Evolutionary conservation across 345 rosid genomes (phyloP).

Genomic region (Lepidium africanum): DNA sequence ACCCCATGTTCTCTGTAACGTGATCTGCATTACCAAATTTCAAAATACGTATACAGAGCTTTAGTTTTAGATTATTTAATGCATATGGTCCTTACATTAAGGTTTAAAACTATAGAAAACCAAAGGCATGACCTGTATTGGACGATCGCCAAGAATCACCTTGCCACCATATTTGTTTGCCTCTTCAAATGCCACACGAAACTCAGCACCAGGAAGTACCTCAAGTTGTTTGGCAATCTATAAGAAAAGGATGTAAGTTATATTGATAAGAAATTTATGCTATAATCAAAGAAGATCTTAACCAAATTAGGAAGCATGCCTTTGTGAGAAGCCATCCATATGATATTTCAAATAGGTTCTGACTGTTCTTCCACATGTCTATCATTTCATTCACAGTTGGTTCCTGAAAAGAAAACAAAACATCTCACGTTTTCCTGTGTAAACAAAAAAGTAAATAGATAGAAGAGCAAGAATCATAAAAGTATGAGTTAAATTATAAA

Average conservation of each 20-base stretch:
- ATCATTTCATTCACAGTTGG: conserved; percentile 78
- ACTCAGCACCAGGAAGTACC: conserved; percentile 87
- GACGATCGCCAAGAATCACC: conserved; percentile 94
- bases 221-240: conserved; percentile 82
- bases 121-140: conserved; percentile 53
- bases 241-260: background rate
- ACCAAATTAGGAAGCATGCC: conserved; percentile 30
- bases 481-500: background rate
- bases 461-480: background rate
- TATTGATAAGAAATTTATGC: background rate
- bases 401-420: conserved; percentile 36
- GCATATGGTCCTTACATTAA: no score
- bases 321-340: conserved; percentile 87
- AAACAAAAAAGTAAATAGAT: background rate
- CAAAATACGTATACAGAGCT: background rate
- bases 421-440: background rate
- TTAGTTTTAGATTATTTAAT: no score
- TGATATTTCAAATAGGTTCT: conserved; percentile 51
- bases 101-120: background rate
- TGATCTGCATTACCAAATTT: conserved; percentile 44
- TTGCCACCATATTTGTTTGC: conserved; percentile 72
- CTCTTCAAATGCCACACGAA: conserved; percentile 90
- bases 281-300: background rate
- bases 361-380: conserved; percentile 78
- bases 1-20: conserved; percentile 66